phyloP scores from a whole-genome alignment of 768 basidiomycete species.

The Tephrocybe sp. region DNA sequence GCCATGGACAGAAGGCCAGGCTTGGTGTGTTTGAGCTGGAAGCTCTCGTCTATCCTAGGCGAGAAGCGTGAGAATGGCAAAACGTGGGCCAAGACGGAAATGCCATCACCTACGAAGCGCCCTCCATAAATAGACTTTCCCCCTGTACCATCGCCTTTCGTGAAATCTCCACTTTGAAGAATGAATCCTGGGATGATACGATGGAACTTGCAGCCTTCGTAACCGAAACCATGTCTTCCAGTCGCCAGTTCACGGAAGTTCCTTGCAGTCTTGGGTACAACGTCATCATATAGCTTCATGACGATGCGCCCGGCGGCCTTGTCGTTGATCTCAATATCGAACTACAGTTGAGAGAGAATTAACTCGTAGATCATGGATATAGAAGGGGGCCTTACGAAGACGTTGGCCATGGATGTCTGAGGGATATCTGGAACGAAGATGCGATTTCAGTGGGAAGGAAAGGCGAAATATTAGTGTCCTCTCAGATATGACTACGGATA shows the following conservation, averaged over 20 bases:
- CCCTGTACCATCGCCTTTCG: conserved; percentile 68
- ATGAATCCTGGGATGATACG: conserved; percentile 76
- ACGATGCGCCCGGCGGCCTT: conserved; percentile 66
- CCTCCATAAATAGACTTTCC: conserved; percentile 84
- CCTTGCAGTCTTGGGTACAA: conserved; percentile 74
- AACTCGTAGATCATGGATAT: neutral
- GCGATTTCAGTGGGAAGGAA: neutral
- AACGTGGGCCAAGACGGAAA: conserved; percentile 22
- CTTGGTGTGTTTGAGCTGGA: conserved; percentile 66
- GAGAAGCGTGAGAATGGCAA: neutral
- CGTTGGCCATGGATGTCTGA: conserved; percentile 16
- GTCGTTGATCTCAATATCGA: conserved; percentile 61
- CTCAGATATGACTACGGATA: conserved; percentile 9
- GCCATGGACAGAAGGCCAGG: conserved; percentile 76
- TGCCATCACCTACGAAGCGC: conserved; percentile 64
- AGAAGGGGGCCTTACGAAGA: conserved; percentile 13
- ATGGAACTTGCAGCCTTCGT: conserved; percentile 68
- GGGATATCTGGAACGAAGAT: neutral
- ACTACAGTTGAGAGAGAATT: conserved; percentile 35
- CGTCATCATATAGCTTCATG: conserved; percentile 81
- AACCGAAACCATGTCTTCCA: conserved; percentile 68
- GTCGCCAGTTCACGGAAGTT: conserved; percentile 84
- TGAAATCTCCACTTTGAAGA: conserved; percentile 88
- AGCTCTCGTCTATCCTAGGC: conserved; percentile 70
- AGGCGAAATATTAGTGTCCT: conserved; percentile 1